phyloP scores from a whole-genome alignment of 2,329 filamentous ascomycete species.

The Fusarium scirpi region DNA sequence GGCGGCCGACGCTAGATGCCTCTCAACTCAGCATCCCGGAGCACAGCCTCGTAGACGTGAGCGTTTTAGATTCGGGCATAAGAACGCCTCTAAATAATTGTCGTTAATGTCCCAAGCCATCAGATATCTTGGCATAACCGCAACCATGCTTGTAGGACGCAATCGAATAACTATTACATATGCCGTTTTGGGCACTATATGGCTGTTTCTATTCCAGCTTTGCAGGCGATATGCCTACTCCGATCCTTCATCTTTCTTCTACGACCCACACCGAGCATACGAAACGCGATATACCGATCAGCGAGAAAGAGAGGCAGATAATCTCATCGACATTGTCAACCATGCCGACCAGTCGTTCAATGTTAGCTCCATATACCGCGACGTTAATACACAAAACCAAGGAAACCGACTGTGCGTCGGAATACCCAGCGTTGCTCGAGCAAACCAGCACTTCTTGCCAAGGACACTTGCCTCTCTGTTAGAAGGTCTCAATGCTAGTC shows the following conservation, averaged over 20 bases:
- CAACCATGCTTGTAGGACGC: constrained; percentile 1
- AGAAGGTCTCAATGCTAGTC: constrained; percentile 44
- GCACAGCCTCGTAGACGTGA: neutral
- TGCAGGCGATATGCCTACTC: constrained; percentile 38
- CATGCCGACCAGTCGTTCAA: constrained; percentile 5
- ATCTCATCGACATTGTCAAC: constrained; percentile 27
- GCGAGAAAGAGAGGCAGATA: constrained; percentile 42
- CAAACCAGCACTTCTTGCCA: constrained; percentile 44
- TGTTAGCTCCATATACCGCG: neutral
- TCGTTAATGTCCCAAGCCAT: neutral
- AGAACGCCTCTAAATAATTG: neutral
- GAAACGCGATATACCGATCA: constrained; percentile 39
- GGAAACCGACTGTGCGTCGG: constrained; percentile 42
- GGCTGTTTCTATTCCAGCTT: constrained; percentile 42
- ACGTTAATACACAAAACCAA: fast-evolving
- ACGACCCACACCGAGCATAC: constrained; percentile 43
- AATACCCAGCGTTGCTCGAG: constrained; percentile 47
- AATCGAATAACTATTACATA: neutral
- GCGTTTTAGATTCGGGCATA: neutral
- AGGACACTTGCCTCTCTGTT: constrained; percentile 48
- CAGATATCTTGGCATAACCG: fast-evolving
- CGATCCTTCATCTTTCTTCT: constrained; percentile 47
- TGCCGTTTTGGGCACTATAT: constrained; percentile 5
- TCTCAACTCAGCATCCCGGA: neutral
- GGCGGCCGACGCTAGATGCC: constrained; percentile 7